Conservation (phyloP, 257 asterid species). For the Forsythia viridissima region DNA sequence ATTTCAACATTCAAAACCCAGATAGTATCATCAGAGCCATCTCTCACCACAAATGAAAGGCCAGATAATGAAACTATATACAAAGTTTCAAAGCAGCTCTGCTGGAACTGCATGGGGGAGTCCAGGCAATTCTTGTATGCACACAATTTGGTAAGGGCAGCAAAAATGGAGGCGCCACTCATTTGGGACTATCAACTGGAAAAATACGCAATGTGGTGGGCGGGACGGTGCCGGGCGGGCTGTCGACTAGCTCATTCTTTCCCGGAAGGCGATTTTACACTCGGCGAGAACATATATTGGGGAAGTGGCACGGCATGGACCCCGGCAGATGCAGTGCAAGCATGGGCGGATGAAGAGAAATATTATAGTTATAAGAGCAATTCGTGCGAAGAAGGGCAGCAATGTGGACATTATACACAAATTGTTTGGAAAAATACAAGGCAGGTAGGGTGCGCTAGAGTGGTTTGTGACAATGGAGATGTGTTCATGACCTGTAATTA, state of each 20-base stretch:
- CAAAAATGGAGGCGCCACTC: conserved; percentile 57
- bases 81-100: conserved; percentile 51
- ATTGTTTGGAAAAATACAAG: conserved; percentile 64
- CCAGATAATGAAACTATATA: conserved; percentile 47
- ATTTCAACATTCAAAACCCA: neutral
- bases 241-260: conserved; percentile 59
- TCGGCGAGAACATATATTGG: conserved; percentile 79
- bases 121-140: conserved; percentile 53
- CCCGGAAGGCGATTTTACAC: conserved; percentile 57
- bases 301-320: conserved; percentile 71
- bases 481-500: conserved; percentile 61
- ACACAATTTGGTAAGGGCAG: conserved; percentile 71
- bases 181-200: conserved; percentile 62
- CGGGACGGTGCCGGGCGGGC: conserved; percentile 47
- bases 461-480: conserved; percentile 66
- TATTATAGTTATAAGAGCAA: conserved; percentile 48
- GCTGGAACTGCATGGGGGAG: conserved; percentile 54
- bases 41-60: neutral
- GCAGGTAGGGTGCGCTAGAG: conserved; percentile 63
- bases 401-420: conserved; percentile 82
- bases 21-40: neutral
- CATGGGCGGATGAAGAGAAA: conserved; percentile 76
- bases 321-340: conserved; percentile 59
- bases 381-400: conserved; percentile 48
- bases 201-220: conserved; percentile 68